Conservation (phyloP, 192 early-diverging fungal genomes). For the Pecoramyces ruminantium region DNA sequence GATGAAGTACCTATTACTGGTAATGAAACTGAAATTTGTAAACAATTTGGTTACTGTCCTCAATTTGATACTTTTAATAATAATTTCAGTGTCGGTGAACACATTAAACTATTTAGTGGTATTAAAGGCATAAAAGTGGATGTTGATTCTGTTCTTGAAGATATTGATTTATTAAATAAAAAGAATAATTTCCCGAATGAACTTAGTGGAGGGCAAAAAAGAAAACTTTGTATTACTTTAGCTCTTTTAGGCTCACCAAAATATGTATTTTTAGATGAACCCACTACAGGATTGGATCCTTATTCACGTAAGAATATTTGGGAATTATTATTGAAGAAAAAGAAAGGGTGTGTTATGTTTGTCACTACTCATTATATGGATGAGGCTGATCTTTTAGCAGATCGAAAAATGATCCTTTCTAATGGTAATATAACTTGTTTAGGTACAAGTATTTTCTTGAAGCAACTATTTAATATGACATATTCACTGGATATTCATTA, state of each 20-base stretch:
- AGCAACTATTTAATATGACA: not conserved
- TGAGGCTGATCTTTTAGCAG: not conserved
- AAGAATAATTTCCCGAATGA: not conserved
- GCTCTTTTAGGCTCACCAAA: not conserved
- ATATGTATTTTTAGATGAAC: not conserved
- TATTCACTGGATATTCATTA: not conserved
- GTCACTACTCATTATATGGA: not conserved
- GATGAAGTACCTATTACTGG: not conserved
- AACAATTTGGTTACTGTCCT: not conserved
- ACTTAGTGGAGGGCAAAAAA: not conserved
- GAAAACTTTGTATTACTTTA: not conserved
- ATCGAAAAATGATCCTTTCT: not conserved
- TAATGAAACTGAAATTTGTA: not conserved
- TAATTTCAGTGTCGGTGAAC: not conserved
- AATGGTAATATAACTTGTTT: not conserved
- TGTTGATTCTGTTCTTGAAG: not conserved
- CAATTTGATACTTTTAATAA: not conserved
- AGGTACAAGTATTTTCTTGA: not conserved
- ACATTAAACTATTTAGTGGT: not conserved
- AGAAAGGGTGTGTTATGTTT: not conserved
- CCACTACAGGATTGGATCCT: not conserved
- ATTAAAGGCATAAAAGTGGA: not conserved
- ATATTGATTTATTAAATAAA: not conserved
- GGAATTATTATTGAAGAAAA: not conserved
- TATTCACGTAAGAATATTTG: not conserved